phyloP scores from a whole-genome alignment of 2,329 filamentous ascomycete species.

The Xylariaceae sp. region DNA sequence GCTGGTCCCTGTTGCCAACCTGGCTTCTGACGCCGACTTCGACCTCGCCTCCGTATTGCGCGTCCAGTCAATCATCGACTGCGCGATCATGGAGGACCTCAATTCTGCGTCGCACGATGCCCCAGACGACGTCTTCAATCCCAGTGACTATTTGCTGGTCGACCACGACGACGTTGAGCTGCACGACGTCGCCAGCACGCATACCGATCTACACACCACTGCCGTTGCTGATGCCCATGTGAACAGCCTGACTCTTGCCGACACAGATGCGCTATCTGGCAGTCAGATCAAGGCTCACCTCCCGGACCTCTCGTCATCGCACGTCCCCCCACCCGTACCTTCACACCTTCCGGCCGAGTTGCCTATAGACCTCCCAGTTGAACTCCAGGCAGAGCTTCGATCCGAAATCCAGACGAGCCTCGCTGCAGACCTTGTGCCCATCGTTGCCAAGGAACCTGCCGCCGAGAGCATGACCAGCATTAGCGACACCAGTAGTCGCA shows the following conservation, averaged over 20 bases:
- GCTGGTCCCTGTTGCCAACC: too few relatives aligned
- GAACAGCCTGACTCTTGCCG: too few relatives aligned
- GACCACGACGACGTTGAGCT: slow-evolving; percentile 6
- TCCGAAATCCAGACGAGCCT: too few relatives aligned
- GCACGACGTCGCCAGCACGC: too few relatives aligned
- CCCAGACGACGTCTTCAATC: slow-evolving; percentile 19
- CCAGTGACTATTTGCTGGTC: slow-evolving; percentile 5
- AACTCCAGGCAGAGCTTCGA: slow-evolving; percentile 15
- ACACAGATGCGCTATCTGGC: too few relatives aligned
- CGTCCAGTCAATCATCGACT: background rate
- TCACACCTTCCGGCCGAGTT: background rate
- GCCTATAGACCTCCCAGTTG: slow-evolving; percentile 5
- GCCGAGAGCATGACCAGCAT: slow-evolving; percentile 16
- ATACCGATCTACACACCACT: too few relatives aligned
- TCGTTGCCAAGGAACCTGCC: background rate
- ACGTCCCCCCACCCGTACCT: background rate
- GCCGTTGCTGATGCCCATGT: too few relatives aligned
- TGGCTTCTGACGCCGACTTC: background rate
- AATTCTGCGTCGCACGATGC: slow-evolving; percentile 14
- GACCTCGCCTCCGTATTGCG: background rate
- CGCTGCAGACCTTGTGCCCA: too few relatives aligned
- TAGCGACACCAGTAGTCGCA: slow-evolving; percentile 39
- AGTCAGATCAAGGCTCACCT: too few relatives aligned
- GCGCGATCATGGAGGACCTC: slow-evolving; percentile 16
- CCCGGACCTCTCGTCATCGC: background rate